Percentiles rank a stretch among this genome's conserved stretches.
phyloP scores from a whole-genome alignment of 2,329 filamentous ascomycete species.

The Nothomitra cinnamomea region DNA sequence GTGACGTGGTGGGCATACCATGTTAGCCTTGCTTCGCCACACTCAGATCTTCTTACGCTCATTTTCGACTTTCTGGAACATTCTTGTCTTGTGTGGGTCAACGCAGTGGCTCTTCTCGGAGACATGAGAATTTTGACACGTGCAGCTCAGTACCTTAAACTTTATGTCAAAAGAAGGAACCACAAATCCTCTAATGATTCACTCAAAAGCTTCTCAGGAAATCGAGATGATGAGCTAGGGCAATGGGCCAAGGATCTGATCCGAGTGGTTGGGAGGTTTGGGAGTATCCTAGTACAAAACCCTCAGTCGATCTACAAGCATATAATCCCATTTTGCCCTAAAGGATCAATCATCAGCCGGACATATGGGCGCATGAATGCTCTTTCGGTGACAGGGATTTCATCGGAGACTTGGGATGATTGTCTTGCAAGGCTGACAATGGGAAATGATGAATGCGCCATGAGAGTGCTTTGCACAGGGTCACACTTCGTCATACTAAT shows the following conservation, averaged over 20 bases:
- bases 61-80: neutral
- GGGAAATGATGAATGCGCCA: constrained; percentile 4
- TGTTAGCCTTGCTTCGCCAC: no score
- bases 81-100: neutral
- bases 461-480: neutral
- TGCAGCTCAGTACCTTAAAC: constrained; percentile 11
- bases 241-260: constrained; percentile 20
- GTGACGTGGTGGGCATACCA: no score
- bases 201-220: neutral
- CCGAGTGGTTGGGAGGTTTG: constrained; percentile 19
- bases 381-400: constrained; percentile 14
- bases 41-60: neutral
- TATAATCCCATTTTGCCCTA: constrained; percentile 20
- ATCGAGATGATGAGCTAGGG: constrained; percentile 14
- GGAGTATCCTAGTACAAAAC: constrained; percentile 15
- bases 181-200: constrained; percentile 8
- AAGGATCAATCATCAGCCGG: constrained; percentile 7
- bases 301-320: constrained; percentile 20
- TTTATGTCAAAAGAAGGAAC: constrained; percentile 9
- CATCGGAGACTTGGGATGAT: constrained; percentile 19
- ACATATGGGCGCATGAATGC: neutral
- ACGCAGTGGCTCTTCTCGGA: neutral
- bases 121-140: neutral
- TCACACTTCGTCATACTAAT: neutral
- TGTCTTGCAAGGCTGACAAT: constrained; percentile 14